A percentile compares a stretch with the other conserved stretches of the same genome.
phyloP scores from a whole-genome alignment of 257 asterid genomes.

The Cinchona pubescens region DNA sequence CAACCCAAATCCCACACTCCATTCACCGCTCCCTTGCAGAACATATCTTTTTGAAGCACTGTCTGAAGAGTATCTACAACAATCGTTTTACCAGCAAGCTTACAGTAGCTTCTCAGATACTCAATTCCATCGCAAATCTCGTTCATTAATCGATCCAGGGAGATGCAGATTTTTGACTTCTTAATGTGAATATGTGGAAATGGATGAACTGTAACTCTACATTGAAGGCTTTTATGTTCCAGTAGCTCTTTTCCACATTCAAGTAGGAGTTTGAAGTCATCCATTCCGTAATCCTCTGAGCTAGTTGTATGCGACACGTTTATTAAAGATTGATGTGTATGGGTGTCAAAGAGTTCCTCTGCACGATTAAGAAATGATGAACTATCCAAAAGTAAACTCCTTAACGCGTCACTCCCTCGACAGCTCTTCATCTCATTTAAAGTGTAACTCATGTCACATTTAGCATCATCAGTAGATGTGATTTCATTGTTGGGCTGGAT shows the following conservation, averaged over 20 bases:
- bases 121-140: constrained; percentile 37
- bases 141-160: constrained; percentile 25
- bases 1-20: constrained; percentile 42
- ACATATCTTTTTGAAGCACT: constrained; percentile 28
- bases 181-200: not conserved
- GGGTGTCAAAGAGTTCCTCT: constrained; percentile 30
- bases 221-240: constrained; percentile 25
- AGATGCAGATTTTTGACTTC: constrained; percentile 17
- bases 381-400: constrained; percentile 37
- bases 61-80: constrained; percentile 21
- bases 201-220: constrained; percentile 6
- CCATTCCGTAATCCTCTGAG: constrained; percentile 9
- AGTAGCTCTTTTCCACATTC: constrained; percentile 37
- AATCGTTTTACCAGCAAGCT: constrained; percentile 9
- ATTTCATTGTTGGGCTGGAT: constrained; percentile 14
- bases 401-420: constrained; percentile 18
- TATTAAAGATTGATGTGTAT: constrained; percentile 12
- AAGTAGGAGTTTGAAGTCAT: constrained; percentile 18
- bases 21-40: constrained; percentile 24
- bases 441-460: not conserved
- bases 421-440: constrained; percentile 20
- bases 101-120: constrained; percentile 19
- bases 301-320: constrained; percentile 8
- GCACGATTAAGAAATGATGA: constrained; percentile 29
- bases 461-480: constrained; percentile 16